Evolutionary conservation across 345 rosid genomes (phyloP).

Genomic region (Salix dunnii): DNA sequence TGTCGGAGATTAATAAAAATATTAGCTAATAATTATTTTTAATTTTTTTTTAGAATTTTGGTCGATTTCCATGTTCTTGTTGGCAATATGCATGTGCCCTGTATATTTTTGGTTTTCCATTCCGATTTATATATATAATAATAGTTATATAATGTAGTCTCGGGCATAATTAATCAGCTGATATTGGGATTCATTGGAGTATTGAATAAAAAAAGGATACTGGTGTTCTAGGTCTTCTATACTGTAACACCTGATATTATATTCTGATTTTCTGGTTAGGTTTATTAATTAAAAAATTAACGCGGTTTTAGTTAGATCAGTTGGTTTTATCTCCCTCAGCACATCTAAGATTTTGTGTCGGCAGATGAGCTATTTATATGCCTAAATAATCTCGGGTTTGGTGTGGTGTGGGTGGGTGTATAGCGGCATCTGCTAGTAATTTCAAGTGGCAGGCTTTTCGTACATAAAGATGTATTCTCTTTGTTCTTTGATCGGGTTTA

Average conservation of each 20-base stretch:
- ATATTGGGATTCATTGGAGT: too few relatives aligned
- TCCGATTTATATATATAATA: too few relatives aligned
- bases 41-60: constrained; percentile 27
- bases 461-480: too few relatives aligned
- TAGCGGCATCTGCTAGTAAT: too few relatives aligned
- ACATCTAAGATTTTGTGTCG: constrained; percentile 13
- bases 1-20: neutral
- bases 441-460: too few relatives aligned
- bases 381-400: neutral
- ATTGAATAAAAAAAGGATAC: too few relatives aligned
- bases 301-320: constrained; percentile 19
- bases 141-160: too few relatives aligned
- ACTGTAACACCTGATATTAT: too few relatives aligned
- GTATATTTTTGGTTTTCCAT: constrained; percentile 8
- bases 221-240: too few relatives aligned
- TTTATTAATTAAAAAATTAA: constrained; percentile 16
- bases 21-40: neutral
- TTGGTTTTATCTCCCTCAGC: neutral
- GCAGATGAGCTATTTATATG: neutral
- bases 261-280: neutral
- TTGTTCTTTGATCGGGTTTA: too few relatives aligned
- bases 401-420: too few relatives aligned
- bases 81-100: constrained; percentile 30
- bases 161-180: too few relatives aligned
- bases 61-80: constrained; percentile 31